Base-by-base conservation (phyloP, 176 grass and related monocot genomes). In the Chloris gayana region DNA sequence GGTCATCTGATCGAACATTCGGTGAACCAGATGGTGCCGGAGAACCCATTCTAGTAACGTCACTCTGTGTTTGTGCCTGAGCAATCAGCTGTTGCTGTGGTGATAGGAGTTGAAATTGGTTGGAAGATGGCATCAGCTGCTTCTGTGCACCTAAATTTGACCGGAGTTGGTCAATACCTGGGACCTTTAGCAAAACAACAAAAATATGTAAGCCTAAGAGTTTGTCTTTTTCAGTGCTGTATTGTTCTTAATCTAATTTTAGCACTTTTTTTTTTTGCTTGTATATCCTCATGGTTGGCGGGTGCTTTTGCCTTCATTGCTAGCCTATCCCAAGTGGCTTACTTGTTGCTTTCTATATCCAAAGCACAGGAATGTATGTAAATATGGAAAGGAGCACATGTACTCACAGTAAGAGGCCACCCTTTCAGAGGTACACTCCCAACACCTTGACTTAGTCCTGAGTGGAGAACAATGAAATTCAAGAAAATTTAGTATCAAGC, bases 381-480 rank as follows among this genome's bases (percentile, higher is more conserved):
- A 44, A 44, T 9, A 64, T 70, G 72, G 53, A 70, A 70, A 70
- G 64, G 51, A 73, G 50, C 72, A 46, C 72, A 54, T 75, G 2
- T 60, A 86, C 89, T 86, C 90, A 97, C 93, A 45, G 93, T 89
- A 73, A 99, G 77, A 73, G 93, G 96, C 96, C 96, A 99, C 66
- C 96, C 96, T 91, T 95, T 99, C 35, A 99, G 82, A 19, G 96
- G 90, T 72, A 94, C 85, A 76, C 93, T 90, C 76, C 88, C 90
- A 51, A 91, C 88, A 78, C 90, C 96, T 93, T 99, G 96, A 84
- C 81, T 93, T 81, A 91, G 70, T 84, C 90, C 96, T 99, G 80
- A 38, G 57, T 81, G 77, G 49, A 85, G 14, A 72, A 33, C 58
- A 35, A 88, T 39, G 32, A 80, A 69, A 62, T 85, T 85, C 69